A percentile compares a stretch with the other conserved stretches of the same genome.
phyloP scores from a whole-genome alignment of 2,329 filamentous ascomycete species.

The Teratosphaeria gauchensis region DNA sequence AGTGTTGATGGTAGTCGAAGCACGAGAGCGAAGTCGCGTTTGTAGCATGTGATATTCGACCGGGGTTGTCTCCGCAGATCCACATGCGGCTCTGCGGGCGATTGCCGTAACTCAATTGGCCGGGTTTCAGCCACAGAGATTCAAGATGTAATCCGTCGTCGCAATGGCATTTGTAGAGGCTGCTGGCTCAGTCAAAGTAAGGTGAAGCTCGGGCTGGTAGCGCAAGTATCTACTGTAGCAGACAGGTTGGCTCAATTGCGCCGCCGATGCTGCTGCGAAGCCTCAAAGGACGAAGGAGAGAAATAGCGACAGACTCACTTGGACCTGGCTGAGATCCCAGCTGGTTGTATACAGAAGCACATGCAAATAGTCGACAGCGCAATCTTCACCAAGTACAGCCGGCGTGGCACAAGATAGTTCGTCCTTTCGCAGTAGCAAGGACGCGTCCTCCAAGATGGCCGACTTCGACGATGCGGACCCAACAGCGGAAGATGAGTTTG shows the following conservation, averaged over 20 bases:
- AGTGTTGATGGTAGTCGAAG: not conserved
- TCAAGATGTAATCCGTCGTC: not conserved
- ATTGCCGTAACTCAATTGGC: not conserved
- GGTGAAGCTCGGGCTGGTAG: not conserved
- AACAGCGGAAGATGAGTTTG: slow-evolving; percentile 30
- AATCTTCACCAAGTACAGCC: not conserved
- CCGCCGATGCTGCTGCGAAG: slow-evolving; percentile 3
- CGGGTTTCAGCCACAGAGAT: not conserved
- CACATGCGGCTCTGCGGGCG: slow-evolving; percentile 2
- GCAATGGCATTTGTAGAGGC: not conserved
- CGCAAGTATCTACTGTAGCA: not conserved
- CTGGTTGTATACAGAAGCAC: not conserved
- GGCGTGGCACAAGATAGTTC: not conserved
- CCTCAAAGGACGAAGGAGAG: not conserved
- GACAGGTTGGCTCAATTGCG: not conserved
- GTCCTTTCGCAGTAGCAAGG: not conserved
- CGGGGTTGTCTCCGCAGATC: not conserved
- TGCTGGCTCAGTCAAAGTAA: not conserved
- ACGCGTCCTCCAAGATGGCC: slow-evolving; percentile 17
- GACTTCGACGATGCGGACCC: slow-evolving; percentile 37
- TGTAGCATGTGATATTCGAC: not conserved
- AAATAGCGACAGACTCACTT: slow-evolving; percentile 1
- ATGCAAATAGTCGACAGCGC: not conserved
- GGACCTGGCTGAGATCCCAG: slow-evolving; percentile 2
- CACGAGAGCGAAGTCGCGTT: not conserved